Evolutionary conservation across 75 land plant genomes (phyloP).

Genomic region (Sequoiadendron giganteum): DNA sequence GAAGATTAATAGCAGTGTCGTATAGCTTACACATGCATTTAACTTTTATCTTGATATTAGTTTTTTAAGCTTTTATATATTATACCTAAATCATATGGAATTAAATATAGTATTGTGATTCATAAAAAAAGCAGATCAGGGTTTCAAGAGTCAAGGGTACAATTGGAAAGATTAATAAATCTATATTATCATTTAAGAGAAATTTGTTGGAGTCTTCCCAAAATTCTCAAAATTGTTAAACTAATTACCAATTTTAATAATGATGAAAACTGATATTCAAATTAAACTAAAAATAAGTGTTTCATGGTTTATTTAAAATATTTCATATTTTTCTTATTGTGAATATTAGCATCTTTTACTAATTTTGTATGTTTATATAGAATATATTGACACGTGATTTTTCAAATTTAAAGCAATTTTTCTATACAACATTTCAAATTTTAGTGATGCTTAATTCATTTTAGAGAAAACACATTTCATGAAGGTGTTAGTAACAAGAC

Average conservation of each 20-base stretch:
- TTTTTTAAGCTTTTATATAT: neutral
- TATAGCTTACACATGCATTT: neutral
- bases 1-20: neutral
- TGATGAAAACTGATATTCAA: no score
- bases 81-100: neutral
- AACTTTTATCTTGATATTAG: neutral
- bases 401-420: slow-evolving; percentile 28
- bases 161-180: no score
- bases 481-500: no score
- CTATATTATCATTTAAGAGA: no score
- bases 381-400: slow-evolving; percentile 28
- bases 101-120: neutral
- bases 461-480: neutral
- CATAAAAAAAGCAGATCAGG: no score
- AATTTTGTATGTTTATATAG: slow-evolving; percentile 10
- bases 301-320: neutral
- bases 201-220: no score
- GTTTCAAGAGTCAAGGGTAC: no score
- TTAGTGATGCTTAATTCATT: slow-evolving; percentile 5
- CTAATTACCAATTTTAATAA: no score
- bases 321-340: neutral
- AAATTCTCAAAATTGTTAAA: no score
- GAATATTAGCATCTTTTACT: no score
- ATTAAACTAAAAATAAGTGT: neutral
- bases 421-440: slow-evolving; percentile 13